Conservation (phyloP, 352 stramenopile species). For the Phytophthora europaea region DNA sequence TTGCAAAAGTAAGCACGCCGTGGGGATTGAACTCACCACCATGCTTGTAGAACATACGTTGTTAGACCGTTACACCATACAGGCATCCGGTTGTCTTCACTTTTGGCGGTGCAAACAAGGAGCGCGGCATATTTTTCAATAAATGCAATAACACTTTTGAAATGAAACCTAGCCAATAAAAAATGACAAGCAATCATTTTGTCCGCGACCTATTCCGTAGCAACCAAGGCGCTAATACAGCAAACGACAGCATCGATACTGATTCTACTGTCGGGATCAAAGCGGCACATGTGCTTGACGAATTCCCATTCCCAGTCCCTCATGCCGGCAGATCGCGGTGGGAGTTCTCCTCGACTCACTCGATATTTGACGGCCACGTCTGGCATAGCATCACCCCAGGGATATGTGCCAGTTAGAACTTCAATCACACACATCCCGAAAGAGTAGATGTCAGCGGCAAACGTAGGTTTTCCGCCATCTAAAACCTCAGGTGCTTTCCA, state of each 20-base stretch:
- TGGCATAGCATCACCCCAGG: not conserved
- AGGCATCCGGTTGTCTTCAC: too few species aligned
- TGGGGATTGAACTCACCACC: too few species aligned
- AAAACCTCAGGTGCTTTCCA: not conserved
- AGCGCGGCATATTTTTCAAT: too few species aligned
- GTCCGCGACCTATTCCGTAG: too few species aligned
- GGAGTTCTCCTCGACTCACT: not conserved
- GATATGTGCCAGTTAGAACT: not conserved
- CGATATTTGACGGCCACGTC: not conserved
- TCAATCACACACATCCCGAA: slow-evolving; percentile 2
- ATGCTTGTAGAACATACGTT: too few species aligned
- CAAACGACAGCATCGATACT: not conserved
- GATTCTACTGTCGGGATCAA: slow-evolving; percentile 1
- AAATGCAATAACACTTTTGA: too few species aligned
- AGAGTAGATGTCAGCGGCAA: slow-evolving; percentile 2
- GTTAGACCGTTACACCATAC: too few species aligned
- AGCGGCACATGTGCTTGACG: slow-evolving; percentile 1
- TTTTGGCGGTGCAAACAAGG: too few species aligned
- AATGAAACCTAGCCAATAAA: too few species aligned
- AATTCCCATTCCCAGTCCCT: not conserved
- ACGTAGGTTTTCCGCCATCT: not conserved
- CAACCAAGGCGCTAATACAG: not conserved
- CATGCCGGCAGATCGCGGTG: not conserved
- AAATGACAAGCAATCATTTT: too few species aligned
- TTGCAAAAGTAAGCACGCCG: too few species aligned